These are phyloP conservation scores for Amanita fuliginea DNA, from an alignment of 768 basidiomycete species.

Conservation along the genomic window DNA sequence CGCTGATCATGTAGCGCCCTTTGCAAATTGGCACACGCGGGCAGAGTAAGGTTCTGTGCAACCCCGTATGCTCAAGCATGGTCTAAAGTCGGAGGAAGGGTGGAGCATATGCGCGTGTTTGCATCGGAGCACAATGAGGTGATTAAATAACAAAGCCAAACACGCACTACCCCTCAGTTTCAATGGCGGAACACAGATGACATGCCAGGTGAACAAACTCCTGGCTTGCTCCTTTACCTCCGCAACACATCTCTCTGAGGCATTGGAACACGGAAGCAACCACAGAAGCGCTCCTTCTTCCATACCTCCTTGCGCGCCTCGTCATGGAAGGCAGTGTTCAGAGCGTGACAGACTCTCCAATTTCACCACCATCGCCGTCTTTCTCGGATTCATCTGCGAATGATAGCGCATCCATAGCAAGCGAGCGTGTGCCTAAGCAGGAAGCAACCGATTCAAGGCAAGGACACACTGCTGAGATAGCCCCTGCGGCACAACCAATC, in stretches of 20 bases:
- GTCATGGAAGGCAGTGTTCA: conserved; percentile 3
- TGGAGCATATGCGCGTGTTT: neutral
- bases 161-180: neutral
- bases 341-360: conserved; percentile 5
- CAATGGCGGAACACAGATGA: conserved; percentile 1
- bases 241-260: neutral
- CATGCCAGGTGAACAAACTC: neutral
- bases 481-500: conserved; percentile 2
- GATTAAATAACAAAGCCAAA: conserved; percentile 1
- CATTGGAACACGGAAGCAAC: neutral
- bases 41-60: neutral
- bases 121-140: neutral
- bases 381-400: conserved; percentile 22
- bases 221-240: neutral
- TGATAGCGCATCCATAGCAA: conserved; percentile 13
- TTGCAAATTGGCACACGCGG: too few relatives aligned
- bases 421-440: conserved; percentile 2
- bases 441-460: neutral
- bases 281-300: neutral
- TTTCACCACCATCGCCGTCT: conserved; percentile 14
- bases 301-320: neutral
- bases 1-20: too few relatives aligned
- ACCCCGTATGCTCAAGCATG: too few relatives aligned
- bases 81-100: too few relatives aligned
- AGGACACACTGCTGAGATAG: neutral